phyloP scores from a whole-genome alignment of 2,329 filamentous ascomycete species.

The Aspergillus sp. region DNA sequence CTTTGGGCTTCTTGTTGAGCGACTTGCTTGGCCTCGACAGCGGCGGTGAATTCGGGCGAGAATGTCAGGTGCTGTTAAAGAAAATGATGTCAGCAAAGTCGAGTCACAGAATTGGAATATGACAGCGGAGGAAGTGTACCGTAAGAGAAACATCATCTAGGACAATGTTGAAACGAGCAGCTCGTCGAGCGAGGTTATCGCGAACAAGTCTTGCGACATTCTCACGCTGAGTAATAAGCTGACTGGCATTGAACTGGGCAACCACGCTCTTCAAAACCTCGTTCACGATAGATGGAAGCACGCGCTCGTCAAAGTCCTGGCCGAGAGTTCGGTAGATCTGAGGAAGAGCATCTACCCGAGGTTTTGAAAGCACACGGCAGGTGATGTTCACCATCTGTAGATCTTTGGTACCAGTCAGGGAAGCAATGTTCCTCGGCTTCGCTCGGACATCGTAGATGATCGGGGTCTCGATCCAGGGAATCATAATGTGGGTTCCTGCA shows the following conservation, averaged over 20 bases:
- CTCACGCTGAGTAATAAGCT: slow-evolving; percentile 98
- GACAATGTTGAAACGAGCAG: slow-evolving; percentile 95
- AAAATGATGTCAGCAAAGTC: slow-evolving; percentile 10
- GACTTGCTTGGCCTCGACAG: slow-evolving; percentile 72
- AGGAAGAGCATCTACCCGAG: slow-evolving; percentile 83
- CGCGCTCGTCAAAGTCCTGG: slow-evolving; percentile 94
- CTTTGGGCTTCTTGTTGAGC: slow-evolving; percentile 92
- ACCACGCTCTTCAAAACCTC: slow-evolving; percentile 99
- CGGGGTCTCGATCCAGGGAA: slow-evolving; percentile 97
- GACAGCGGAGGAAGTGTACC: slow-evolving; percentile 53
- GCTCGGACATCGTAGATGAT: slow-evolving; percentile 97
- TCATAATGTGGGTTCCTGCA: slow-evolving; percentile 86
- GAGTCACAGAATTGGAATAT: neutral
- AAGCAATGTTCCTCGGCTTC: slow-evolving; percentile 94
- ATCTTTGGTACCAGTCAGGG: slow-evolving; percentile 97
- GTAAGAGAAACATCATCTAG: slow-evolving; percentile 97
- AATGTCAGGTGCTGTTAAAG: slow-evolving; percentile 64
- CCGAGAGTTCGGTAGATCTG: slow-evolving; percentile 97
- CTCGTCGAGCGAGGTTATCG: slow-evolving; percentile 88
- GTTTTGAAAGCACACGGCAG: slow-evolving; percentile 95
- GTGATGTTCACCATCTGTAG: slow-evolving; percentile 99
- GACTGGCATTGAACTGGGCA: slow-evolving; percentile 97
- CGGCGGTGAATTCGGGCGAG: slow-evolving; percentile 71
- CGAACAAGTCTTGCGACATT: slow-evolving; percentile 89
- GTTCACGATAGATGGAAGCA: slow-evolving; percentile 96